These are phyloP conservation scores for Forsythia viridissima DNA, from an alignment of 257 asterid genomes.

Conservation along the genomic window DNA sequence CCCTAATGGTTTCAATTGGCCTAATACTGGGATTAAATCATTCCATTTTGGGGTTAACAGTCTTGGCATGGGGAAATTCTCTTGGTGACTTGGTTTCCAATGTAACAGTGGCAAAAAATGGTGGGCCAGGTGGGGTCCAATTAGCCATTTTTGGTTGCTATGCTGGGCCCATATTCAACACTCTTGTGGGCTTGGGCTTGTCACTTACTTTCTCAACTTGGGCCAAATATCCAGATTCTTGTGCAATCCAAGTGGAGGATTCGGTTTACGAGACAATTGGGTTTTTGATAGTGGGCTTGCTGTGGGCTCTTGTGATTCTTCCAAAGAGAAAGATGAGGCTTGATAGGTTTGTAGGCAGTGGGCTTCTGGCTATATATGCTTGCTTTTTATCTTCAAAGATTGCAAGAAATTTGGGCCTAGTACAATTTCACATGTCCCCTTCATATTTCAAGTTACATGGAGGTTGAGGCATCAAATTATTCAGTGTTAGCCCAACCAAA, in stretches of 20 bases:
- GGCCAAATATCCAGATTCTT: neutral
- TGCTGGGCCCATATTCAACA: slow-evolving; percentile 33
- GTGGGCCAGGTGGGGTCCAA: slow-evolving; percentile 26
- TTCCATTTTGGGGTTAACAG: slow-evolving; percentile 22
- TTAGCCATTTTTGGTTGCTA: slow-evolving; percentile 23
- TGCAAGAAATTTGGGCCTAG: slow-evolving; percentile 17
- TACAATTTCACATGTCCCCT: neutral
- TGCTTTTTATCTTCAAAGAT: slow-evolving; percentile 17
- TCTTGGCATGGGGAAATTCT: slow-evolving; percentile 36
- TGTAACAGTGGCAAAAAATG: slow-evolving; percentile 23
- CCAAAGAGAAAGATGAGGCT: neutral
- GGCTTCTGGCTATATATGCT: slow-evolving; percentile 17
- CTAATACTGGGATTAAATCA: slow-evolving; percentile 17
- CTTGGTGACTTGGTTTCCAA: slow-evolving; percentile 34
- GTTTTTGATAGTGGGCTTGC: slow-evolving; percentile 19
- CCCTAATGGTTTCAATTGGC: slow-evolving; percentile 30
- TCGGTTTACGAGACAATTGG: neutral
- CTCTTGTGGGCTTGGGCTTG: slow-evolving; percentile 27
- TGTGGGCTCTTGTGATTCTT: slow-evolving; percentile 27
- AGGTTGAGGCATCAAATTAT: too few species aligned
- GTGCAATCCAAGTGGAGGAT: neutral
- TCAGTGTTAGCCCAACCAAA: too few species aligned
- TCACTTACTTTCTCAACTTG: slow-evolving; percentile 2
- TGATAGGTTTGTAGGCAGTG: slow-evolving; percentile 12
- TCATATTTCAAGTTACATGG: neutral